Evolutionary conservation across 148 eudicot genomes (phyloP).

Genomic region (Talinum fruticosum): DNA sequence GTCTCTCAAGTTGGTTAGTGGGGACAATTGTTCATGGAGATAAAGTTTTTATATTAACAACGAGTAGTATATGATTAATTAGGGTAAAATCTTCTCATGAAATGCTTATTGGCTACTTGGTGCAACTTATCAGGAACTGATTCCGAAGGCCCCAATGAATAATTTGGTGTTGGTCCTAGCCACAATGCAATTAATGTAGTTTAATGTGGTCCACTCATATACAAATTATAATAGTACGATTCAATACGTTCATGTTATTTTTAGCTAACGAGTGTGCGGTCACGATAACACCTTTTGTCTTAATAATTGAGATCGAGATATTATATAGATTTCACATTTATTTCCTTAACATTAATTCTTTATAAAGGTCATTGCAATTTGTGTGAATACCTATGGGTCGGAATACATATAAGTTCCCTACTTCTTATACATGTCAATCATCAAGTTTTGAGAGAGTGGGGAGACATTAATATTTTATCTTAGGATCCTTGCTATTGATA

Average conservation of each 20-base stretch:
- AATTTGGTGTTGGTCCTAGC: not conserved
- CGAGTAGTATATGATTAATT: not conserved
- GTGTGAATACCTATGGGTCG: not conserved
- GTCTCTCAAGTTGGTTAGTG: not conserved
- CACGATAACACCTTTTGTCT: too few relatives aligned
- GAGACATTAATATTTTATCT: too few relatives aligned
- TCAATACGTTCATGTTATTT: too few relatives aligned
- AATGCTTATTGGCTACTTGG: not conserved
- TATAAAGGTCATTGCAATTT: too few relatives aligned
- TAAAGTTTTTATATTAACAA: not conserved
- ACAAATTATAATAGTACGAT: too few relatives aligned
- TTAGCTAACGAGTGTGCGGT: too few relatives aligned
- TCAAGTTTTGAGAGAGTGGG: not conserved
- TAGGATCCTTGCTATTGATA: too few relatives aligned
- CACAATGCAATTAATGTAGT: too few relatives aligned
- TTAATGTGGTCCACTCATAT: not conserved
- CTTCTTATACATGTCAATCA: not conserved
- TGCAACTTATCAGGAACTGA: slow-evolving; percentile 1
- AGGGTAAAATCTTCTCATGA: not conserved
- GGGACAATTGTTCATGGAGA: not conserved
- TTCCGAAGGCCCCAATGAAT: not conserved
- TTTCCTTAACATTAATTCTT: too few relatives aligned
- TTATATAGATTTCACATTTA: too few relatives aligned
- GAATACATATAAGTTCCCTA: too few relatives aligned
- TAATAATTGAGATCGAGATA: too few relatives aligned